Evolutionary conservation across 805 yeast genomes (phyloP), one percentile per base, ranked within the genome.

Genomic region (Saccharomycopsis microspora): DNA sequence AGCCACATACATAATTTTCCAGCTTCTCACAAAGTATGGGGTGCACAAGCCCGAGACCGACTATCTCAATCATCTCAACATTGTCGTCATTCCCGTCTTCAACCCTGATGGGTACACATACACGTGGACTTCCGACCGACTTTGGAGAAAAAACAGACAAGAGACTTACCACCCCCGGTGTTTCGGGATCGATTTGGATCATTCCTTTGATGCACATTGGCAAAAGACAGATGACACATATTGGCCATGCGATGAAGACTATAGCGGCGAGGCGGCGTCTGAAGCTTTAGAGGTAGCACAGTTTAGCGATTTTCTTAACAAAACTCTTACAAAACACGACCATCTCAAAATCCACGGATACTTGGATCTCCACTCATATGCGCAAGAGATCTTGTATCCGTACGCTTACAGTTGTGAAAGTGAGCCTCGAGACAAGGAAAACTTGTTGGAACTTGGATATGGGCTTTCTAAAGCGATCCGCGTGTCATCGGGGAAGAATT

Each of bases 61-160:
- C 33, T 77, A 67, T 50, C 62, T 86, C 50, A 66, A 78, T 42
- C 65, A 76, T 41, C 62, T 85, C 49, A 90, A 86, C 57, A 83
- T 84, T 56, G 61, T 85, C 34, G 78, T 88, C 54, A 71, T 87
- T 32, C 97, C 97, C 0, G 85, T 86, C 8, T 74, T 80, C 62
- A 88, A 88, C 58, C 96, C 96, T 1, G 97, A 88, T 64, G 97
- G 97, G 0, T 88, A 88, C 60, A 85, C 70, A 9, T 82, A 83
- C 60, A 71, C 94, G 2, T 88, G 96, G 96, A 70, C 69, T 2
- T 58, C 65, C 31, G 95, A 88, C 60, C 68, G 97, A 48, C 66
- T 88, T 50, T 88, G 97, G 97, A 68, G 93, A 42, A 88, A 88
- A 58, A 88, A 86, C 63, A 71, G 95, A 52, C 96, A 88, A 63